These are phyloP conservation scores for Kodamaea alishanica DNA, from an alignment of 1,139 yeast genomes.

Conservation along the genomic window DNA sequence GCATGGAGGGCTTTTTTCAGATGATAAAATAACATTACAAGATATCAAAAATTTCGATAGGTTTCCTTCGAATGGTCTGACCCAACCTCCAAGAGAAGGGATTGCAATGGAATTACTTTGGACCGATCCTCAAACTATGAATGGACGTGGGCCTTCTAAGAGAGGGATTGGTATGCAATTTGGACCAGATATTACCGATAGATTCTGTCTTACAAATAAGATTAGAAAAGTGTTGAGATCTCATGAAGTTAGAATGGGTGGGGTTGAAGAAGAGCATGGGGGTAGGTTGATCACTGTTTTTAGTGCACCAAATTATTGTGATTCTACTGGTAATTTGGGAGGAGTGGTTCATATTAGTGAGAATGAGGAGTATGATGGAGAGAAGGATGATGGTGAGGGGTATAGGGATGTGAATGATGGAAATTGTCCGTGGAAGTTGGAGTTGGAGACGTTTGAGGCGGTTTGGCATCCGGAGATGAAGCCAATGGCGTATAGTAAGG, in stretches of 20 bases:
- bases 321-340: conserved; percentile 83
- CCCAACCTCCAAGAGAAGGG: conserved; percentile 89
- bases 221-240: conserved; percentile 83
- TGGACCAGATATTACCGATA: conserved; percentile 90
- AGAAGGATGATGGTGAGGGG: conserved; percentile 44
- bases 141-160: conserved; percentile 84
- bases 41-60: conserved; percentile 74
- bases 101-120: conserved; percentile 94
- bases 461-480: conserved; percentile 87
- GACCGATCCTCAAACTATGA: conserved; percentile 87
- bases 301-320: conserved; percentile 97
- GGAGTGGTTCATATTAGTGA: conserved; percentile 70
- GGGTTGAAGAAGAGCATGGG: conserved; percentile 83
- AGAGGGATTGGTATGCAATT: conserved; percentile 95
- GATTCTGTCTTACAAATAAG: conserved; percentile 68
- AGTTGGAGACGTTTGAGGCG: conserved; percentile 63
- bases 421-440: conserved; percentile 48
- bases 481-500: conserved; percentile 94
- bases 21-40: conserved; percentile 64
- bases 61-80: conserved; percentile 49
- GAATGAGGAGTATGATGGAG: conserved; percentile 29
- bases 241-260: conserved; percentile 92
- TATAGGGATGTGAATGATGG: conserved; percentile 46
- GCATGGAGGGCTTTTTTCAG: conserved; percentile 94
- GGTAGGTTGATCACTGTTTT: conserved; percentile 87